Evolutionary conservation across 192 early-diverging fungal genomes (phyloP), one percentile per base, ranked within the genome.

Genomic region (Coemansia sp.): DNA sequence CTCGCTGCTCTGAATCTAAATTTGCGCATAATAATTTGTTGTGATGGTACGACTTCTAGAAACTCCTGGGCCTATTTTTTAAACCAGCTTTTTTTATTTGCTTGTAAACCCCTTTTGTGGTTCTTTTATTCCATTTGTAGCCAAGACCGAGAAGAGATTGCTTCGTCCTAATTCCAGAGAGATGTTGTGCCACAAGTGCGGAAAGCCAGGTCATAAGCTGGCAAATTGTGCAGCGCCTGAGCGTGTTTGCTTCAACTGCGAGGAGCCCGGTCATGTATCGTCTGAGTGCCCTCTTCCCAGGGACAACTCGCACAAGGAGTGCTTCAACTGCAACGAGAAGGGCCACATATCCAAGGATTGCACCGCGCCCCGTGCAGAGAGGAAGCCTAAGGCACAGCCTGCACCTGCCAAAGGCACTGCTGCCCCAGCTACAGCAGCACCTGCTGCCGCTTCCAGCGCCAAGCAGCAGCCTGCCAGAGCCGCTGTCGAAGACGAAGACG

Each of bases 271-370:
- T 20, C 86, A 87, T 42, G 16, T 77, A 20, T 58, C 63, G 12
- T 48, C 48, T 28, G 72, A 73, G 7, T 87, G 86, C 58, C 51
- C 76, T 7, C 54, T 78, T 30, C 72, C 71, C 25, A 75, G 67
- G n/a, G 72, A 65, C 28, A 31, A 49, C 48, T 31, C 69, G 40
- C 50, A 59, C 38, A 57, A 63, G 45, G 76, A 84, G 54, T 87
- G 86, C 70, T 85, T 84, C 67, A 85, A 83, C 70, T 83, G 81
- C 61, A 60, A 60, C 30, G 22, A 72, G 12, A 69, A 73, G 61
- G 84, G 83, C 10, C 85, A 87, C 60, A 52, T 84, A 1, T 73
- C 76, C 16, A 75, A 68, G 38, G 68, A 69, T 10, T 87, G 85
- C 60, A 42, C 76, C n/a, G 64, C 57, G 64, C 64, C 64, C 30